Evolutionary conservation across 2,329 filamentous ascomycete species (phyloP).

Genomic region (Cladorrhinum sp.): DNA sequence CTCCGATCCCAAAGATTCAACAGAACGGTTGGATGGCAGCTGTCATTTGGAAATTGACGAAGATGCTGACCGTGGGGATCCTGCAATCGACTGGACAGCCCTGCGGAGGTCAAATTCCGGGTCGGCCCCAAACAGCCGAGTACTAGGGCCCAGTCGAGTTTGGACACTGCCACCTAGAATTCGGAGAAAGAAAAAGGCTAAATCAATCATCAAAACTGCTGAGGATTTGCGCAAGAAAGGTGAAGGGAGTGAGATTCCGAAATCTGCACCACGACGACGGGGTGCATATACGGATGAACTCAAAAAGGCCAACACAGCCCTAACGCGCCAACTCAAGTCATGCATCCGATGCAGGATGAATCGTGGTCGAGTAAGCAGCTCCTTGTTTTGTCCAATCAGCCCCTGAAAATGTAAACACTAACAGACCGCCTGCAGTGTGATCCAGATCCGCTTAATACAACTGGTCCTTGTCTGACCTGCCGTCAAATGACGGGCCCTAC

Average conservation of each 20-base stretch:
- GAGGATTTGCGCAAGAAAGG: not conserved
- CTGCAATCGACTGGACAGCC: not conserved
- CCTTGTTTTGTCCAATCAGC: not conserved
- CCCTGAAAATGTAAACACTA: not conserved
- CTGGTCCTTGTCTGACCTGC: conserved; percentile 23
- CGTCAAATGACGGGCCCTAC: conserved; percentile 21
- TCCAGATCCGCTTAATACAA: conserved; percentile 14
- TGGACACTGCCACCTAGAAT: conserved; percentile 5
- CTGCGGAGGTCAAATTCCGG: not conserved
- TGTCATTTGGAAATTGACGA: not conserved
- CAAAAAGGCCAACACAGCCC: conserved; percentile 20
- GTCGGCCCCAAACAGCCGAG: not conserved
- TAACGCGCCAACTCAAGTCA: conserved; percentile 23
- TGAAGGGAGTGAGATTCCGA: not conserved
- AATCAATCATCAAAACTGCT: not conserved
- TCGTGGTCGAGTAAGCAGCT: conserved; percentile 15
- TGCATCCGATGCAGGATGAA: conserved; percentile 25
- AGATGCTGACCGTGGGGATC: not conserved
- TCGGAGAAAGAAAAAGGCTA: not conserved
- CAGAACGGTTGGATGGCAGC: not conserved
- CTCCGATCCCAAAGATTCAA: not conserved
- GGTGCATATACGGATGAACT: conserved; percentile 8
- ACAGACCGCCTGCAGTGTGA: conserved; percentile 15
- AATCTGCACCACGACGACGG: not conserved
- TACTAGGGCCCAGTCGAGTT: conserved; percentile 1